Evolutionary conservation across 2,329 filamentous ascomycete species (phyloP).

Genomic region (Botrytis elliptica): DNA sequence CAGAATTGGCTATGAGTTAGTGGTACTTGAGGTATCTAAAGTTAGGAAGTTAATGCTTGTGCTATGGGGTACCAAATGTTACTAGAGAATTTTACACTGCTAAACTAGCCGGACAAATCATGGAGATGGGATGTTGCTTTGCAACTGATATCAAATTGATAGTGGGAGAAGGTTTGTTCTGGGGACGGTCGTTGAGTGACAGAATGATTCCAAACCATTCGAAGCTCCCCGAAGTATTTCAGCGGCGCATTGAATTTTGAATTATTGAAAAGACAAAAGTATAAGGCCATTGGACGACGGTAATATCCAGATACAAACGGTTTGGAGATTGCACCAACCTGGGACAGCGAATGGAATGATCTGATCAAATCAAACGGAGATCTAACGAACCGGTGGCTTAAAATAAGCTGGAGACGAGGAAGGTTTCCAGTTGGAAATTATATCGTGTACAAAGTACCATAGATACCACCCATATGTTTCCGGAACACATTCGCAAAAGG

Average conservation of each 20-base stretch:
- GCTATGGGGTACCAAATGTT: neutral
- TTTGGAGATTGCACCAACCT: constrained; percentile 10
- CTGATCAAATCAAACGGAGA: constrained; percentile 1
- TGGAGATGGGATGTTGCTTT: neutral
- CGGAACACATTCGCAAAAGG: neutral
- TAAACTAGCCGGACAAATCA: neutral
- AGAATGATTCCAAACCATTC: neutral
- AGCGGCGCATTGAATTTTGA: neutral
- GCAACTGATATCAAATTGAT: neutral
- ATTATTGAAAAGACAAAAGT: neutral
- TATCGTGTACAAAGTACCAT: neutral
- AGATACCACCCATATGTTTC: neutral
- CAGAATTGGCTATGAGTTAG: neutral
- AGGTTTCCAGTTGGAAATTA: neutral
- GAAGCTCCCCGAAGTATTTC: neutral
- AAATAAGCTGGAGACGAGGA: neutral
- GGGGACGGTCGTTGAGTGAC: neutral
- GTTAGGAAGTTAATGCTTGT: neutral
- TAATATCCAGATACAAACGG: constrained; percentile 1
- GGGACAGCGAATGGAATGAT: neutral
- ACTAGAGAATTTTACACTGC: neutral
- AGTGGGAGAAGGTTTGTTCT: neutral
- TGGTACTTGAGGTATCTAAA: neutral
- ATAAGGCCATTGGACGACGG: neutral
- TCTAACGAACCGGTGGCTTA: neutral